These are phyloP conservation scores for Vaccinium vitisidaea DNA, from an alignment of 148 eudicot genomes.

Conservation along the genomic window DNA sequence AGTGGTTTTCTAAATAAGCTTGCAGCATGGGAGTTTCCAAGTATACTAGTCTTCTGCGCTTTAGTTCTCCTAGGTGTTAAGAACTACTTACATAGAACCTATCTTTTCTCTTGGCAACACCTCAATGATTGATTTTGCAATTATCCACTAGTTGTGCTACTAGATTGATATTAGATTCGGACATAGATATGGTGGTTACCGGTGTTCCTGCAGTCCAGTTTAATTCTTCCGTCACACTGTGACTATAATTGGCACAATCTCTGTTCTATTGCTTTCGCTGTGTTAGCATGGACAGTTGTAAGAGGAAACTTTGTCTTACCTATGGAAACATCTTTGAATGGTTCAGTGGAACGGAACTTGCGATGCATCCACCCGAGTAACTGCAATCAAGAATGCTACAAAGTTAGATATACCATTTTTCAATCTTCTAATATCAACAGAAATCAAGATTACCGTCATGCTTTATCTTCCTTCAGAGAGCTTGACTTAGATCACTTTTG, in stretches of 20 bases:
- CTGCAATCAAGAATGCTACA: constrained; percentile 46
- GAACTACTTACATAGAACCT: not conserved
- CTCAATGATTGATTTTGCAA: not conserved
- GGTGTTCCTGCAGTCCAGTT: not conserved
- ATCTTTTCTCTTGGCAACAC: not conserved
- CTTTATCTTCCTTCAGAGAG: constrained; percentile 26
- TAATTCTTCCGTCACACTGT: not conserved
- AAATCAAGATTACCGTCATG: constrained; percentile 60
- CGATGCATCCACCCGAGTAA: constrained; percentile 95
- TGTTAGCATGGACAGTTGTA: not conserved
- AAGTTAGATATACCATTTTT: not conserved
- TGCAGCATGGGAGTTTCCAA: not conserved
- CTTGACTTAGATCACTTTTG: constrained; percentile 29
- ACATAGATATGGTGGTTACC: not conserved
- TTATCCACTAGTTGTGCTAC: not conserved
- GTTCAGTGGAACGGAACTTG: constrained; percentile 67
- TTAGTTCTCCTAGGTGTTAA: not conserved
- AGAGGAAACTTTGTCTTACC: constrained; percentile 39
- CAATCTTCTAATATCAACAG: not conserved
- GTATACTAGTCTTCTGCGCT: not conserved
- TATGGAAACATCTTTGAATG: constrained; percentile 50
- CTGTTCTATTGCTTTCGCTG: not conserved
- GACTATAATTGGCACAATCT: not conserved
- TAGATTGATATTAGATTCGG: not conserved
- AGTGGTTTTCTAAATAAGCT: not conserved